Evolutionary conservation across 2,329 filamentous ascomycete species (phyloP).

Genomic region (Dissoconium aciculare): DNA sequence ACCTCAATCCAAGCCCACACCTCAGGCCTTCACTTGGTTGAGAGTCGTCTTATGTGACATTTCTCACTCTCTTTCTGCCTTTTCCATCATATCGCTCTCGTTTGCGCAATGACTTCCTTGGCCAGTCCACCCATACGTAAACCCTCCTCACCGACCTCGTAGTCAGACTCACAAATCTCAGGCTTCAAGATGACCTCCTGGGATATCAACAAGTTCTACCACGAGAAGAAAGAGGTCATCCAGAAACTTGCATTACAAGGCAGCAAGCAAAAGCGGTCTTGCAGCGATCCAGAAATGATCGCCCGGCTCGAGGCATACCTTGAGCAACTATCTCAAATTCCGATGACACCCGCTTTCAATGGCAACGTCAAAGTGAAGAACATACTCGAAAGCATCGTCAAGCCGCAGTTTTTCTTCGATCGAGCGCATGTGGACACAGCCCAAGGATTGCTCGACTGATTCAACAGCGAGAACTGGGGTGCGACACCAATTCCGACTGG

Average conservation of each 20-base stretch:
- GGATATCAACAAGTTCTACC: conserved; percentile 1
- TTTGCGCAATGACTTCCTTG: too few relatives aligned
- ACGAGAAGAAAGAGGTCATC: conserved; percentile 3
- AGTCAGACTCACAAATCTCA: too few relatives aligned
- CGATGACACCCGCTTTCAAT: conserved; percentile 12
- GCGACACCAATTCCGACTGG: conserved; percentile 2
- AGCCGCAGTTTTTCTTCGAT: conserved; percentile 10
- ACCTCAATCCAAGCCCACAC: too few relatives aligned
- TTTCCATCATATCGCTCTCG: too few relatives aligned
- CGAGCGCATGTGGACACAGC: conserved; percentile 7
- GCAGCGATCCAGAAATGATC: conserved; percentile 4
- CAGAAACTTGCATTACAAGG: conserved; percentile 5
- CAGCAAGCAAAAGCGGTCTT: neutral
- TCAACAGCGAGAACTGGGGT: conserved; percentile 12
- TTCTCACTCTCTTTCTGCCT: too few relatives aligned
- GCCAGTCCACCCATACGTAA: too few relatives aligned
- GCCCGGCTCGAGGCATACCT: conserved; percentile 11
- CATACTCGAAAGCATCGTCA: conserved; percentile 7
- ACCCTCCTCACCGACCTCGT: too few relatives aligned
- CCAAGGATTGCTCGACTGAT: conserved; percentile 9
- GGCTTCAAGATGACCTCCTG: too few relatives aligned
- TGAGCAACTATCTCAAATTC: conserved; percentile 9
- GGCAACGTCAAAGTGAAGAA: conserved; percentile 7
- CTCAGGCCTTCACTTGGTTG: too few relatives aligned
- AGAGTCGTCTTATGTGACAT: too few relatives aligned